Evolutionary conservation across 306 rosid genomes (phyloP).

Genomic region (Pyrus betulifolia): DNA sequence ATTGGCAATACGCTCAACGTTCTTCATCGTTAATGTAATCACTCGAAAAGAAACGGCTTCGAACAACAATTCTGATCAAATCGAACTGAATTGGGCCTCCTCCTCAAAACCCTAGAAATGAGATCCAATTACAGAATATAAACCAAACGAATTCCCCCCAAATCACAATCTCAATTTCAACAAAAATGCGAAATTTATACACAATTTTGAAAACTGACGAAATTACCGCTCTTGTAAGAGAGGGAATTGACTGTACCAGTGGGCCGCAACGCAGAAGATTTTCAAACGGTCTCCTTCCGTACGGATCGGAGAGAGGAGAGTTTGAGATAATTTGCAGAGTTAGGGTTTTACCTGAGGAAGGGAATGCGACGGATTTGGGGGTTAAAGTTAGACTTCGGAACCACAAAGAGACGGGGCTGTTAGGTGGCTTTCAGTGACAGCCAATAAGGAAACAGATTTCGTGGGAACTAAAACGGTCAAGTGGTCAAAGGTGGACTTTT

Average conservation of each 20-base stretch:
- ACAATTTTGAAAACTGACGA: background rate
- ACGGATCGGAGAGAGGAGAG: slow-evolving; percentile 46
- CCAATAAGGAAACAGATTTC: slow-evolving; percentile 13
- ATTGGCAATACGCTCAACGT: slow-evolving; percentile 75
- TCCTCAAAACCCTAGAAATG: slow-evolving; percentile 29
- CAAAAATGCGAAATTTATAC: background rate
- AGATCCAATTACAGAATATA: background rate
- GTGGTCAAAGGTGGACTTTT: background rate
- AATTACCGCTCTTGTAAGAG: background rate
- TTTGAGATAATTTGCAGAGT: slow-evolving; percentile 26
- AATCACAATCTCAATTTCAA: background rate
- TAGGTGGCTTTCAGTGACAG: background rate
- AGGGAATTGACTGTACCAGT: slow-evolving; percentile 22
- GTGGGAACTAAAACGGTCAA: background rate
- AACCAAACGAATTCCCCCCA: background rate
- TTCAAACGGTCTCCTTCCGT: slow-evolving; percentile 17
- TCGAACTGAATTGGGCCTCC: slow-evolving; percentile 31
- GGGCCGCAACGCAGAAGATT: slow-evolving; percentile 19
- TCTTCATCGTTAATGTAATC: slow-evolving; percentile 47
- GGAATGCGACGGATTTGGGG: background rate
- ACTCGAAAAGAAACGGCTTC: slow-evolving; percentile 5
- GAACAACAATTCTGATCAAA: slow-evolving; percentile 25
- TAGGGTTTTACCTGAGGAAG: slow-evolving; percentile 55
- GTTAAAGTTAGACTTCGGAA: background rate
- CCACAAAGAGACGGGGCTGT: background rate